phyloP scores from a whole-genome alignment of 345 rosid species.

The Moricandia arvensis region DNA sequence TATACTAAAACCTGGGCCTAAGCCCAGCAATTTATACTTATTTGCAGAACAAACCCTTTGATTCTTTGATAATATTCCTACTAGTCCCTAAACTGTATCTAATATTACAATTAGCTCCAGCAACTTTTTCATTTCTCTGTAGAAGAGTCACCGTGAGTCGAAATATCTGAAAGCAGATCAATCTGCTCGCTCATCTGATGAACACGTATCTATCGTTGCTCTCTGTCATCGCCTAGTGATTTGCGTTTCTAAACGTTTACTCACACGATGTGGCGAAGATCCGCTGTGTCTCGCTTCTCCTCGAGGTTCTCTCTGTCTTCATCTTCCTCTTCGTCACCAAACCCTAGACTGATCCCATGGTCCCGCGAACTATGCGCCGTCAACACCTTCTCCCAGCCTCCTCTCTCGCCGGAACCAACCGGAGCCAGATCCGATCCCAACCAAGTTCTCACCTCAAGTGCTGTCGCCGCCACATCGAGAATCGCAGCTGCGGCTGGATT shows the following conservation, averaged over 20 bases:
- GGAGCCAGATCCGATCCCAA: constrained; percentile 39
- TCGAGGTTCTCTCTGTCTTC: constrained; percentile 26
- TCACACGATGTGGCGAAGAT: constrained; percentile 44
- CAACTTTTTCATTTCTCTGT: neutral
- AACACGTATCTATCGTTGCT: neutral
- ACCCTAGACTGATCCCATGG: constrained; percentile 37
- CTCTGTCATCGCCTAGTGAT: constrained; percentile 13
- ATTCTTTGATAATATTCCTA: neutral
- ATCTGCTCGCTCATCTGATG: neutral
- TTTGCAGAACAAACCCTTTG: neutral
- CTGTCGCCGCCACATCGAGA: constrained; percentile 27
- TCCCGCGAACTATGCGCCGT: constrained; percentile 29
- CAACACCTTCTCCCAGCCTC: constrained; percentile 25
- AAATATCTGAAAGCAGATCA: constrained; percentile 11
- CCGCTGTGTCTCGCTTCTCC: constrained; percentile 34
- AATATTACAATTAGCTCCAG: neutral
- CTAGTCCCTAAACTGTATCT: neutral
- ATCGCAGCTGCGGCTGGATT: constrained; percentile 35
- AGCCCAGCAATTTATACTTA: neutral
- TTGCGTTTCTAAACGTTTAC: neutral
- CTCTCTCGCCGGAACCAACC: constrained; percentile 30
- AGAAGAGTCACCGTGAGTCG: constrained; percentile 12
- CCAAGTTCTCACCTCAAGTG: constrained; percentile 33
- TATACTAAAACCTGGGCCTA: neutral
- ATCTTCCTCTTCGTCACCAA: constrained; percentile 29